Conservation (phyloP, 768 basidiomycete species). For the Mrakia blollopis region DNA sequence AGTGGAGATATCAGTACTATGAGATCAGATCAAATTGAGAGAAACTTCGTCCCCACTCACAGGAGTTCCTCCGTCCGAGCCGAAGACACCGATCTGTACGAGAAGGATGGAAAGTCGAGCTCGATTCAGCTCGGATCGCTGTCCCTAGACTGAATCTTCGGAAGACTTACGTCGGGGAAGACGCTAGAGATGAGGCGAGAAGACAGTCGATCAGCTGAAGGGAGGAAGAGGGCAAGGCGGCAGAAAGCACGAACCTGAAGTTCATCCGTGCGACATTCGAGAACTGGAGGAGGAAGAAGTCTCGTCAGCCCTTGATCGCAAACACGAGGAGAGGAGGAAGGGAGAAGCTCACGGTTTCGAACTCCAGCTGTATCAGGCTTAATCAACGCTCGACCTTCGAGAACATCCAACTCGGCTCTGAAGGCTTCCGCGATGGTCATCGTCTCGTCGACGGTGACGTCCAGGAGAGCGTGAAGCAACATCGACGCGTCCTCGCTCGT, state of each 20-base stretch:
- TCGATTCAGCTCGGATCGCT: no score
- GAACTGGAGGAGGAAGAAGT: constrained; percentile 19
- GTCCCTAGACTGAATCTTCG: background rate
- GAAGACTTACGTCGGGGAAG: constrained; percentile 1
- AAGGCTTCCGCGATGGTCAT: constrained; percentile 61
- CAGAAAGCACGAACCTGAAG: background rate
- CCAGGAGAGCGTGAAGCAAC: constrained; percentile 64
- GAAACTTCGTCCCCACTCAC: background rate
- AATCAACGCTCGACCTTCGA: constrained; percentile 23
- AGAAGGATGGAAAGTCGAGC: background rate
- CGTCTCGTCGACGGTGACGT: constrained; percentile 64
- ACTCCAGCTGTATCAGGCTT: constrained; percentile 20
- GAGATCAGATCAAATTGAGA: no score
- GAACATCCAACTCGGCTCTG: constrained; percentile 15
- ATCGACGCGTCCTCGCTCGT: constrained; percentile 63
- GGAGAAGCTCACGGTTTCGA: background rate
- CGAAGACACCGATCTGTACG: constrained; percentile 12
- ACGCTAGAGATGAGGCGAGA: background rate
- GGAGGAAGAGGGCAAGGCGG: no score
- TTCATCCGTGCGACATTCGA: constrained; percentile 6
- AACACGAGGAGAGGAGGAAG: no score
- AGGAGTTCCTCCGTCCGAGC: background rate
- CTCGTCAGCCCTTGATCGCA: background rate
- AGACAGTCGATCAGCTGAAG: background rate
- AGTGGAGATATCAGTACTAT: background rate